Evolutionary conservation across 1,139 yeast genomes (phyloP), one percentile per base, ranked within the genome.

Genomic region (Pichia sp.): DNA sequence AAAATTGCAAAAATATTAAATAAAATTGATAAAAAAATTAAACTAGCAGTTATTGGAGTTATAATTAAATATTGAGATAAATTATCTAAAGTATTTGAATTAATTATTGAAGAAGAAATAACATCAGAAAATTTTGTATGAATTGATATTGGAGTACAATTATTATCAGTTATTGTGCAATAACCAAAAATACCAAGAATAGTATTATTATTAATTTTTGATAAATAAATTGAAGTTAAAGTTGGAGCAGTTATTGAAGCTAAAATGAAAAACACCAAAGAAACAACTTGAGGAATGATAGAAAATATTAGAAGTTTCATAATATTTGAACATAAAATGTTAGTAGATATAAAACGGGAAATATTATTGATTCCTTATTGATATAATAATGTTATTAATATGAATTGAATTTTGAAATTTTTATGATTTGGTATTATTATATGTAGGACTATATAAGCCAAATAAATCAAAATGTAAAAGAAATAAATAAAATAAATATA

Each of bases 211-310:
- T 47, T 50, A 39, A 65, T 65, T 23, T 60, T 61, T 45, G 65
- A 76, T 28, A 77, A 55, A n/a, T 58, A 55, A 44, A 77, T 64
- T 3, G 63, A 40, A 1, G 59, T 46, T 4, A 70, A 65, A 6
- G 73, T 69, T 1, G 82, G 82, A 6, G 69, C 60, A 4, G 77
- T 64, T 26, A 77, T 64, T n/a, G 73, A 65, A 0, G 76, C 73
- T 34, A 77, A 54, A 22, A 77, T 59, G 38, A 75, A 57, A 48
- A 76, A 73, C 35, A 71, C 55, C 56, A 63, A 44, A 2, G 76
- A 60, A 6, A 66, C 62, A 30, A 70, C 43, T 49, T 62, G 66
- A 8, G 62, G 50, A 7, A 56, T 47, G 20, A 60, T 23, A 6
- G 47, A 20, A 10, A 48, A 11, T 2, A 41, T 7, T 4, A 41